Evolutionary conservation across 495 filamentous ascomycete species (phyloP).

Genomic region (Penicillium odoratum): DNA sequence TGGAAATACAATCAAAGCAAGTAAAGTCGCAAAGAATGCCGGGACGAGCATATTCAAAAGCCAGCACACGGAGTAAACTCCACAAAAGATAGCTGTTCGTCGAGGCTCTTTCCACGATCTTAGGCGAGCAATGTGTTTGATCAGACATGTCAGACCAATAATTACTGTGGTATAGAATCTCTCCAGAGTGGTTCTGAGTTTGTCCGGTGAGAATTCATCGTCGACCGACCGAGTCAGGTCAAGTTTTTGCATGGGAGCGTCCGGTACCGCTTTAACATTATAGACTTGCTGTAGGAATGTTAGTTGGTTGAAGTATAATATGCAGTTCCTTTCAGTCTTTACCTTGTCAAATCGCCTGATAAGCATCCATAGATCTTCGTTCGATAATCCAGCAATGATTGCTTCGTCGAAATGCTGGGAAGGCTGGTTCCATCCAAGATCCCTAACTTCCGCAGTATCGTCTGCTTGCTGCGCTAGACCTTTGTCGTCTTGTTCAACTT

Average conservation of each 20-base stretch:
- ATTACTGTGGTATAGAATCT: slow-evolving; percentile 81
- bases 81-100: slow-evolving; percentile 67
- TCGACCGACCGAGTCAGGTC: slow-evolving; percentile 81
- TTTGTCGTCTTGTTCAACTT: slow-evolving; percentile 47
- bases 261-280: slow-evolving; percentile 69
- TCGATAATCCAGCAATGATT: slow-evolving; percentile 68
- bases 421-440: slow-evolving; percentile 74
- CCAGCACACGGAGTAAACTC: slow-evolving; percentile 74
- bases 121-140: slow-evolving; percentile 73
- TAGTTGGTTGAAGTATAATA: neutral
- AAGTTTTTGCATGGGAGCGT: slow-evolving; percentile 58
- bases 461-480: slow-evolving; percentile 48
- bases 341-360: slow-evolving; percentile 40
- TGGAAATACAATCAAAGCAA: slow-evolving; percentile 67
- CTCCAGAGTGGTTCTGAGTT: slow-evolving; percentile 75
- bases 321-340: neutral
- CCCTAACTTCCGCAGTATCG: slow-evolving; percentile 50
- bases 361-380: slow-evolving; percentile 78
- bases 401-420: slow-evolving; percentile 57
- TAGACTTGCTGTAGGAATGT: slow-evolving; percentile 69
- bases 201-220: slow-evolving; percentile 85
- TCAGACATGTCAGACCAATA: slow-evolving; percentile 60
- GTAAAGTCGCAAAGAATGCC: slow-evolving; percentile 51
- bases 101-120: slow-evolving; percentile 78
- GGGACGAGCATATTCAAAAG: slow-evolving; percentile 67